These are phyloP conservation scores for Spizellomyces sp. DNA, from an alignment of 192 early-diverging fungal species.

Conservation along the genomic window DNA sequence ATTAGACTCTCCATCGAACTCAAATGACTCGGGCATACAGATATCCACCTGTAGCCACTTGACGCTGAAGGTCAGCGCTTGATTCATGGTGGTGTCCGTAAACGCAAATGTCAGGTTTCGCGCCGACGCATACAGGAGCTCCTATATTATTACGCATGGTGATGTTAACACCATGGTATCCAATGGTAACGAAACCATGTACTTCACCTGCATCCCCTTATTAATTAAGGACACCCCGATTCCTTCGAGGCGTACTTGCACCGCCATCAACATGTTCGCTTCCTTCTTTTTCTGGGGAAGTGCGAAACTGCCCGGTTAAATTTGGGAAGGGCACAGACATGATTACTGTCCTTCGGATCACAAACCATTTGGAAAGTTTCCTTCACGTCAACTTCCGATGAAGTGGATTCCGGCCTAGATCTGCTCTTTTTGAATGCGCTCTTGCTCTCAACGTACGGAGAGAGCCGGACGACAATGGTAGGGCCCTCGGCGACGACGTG, in stretches of 20 bases:
- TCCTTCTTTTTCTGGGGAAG: conserved; percentile 38
- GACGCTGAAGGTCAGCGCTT: conserved; percentile 73
- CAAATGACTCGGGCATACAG: neutral
- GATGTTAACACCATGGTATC: conserved; percentile 4
- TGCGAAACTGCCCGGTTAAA: neutral
- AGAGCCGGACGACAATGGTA: conserved; percentile 35
- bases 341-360: neutral
- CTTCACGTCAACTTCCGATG: conserved; percentile 10
- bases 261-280: conserved; percentile 49
- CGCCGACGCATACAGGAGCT: conserved; percentile 84
- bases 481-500: conserved; percentile 49
- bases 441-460: conserved; percentile 36
- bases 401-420: neutral
- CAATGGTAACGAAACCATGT: neutral
- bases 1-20: neutral
- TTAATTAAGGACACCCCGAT: conserved; percentile 93
- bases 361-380: conserved; percentile 23
- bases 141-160: conserved; percentile 42
- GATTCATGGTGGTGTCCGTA: conserved; percentile 80
- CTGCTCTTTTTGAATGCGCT: conserved; percentile 32
- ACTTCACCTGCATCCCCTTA: conserved; percentile 60
- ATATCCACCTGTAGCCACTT: conserved; percentile 80
- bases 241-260: conserved; percentile 78
- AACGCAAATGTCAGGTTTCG: conserved; percentile 75
- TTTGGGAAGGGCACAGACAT: conserved; percentile 1